phyloP scores from a whole-genome alignment of 352 stramenopile species.

The Pythium biforme region DNA sequence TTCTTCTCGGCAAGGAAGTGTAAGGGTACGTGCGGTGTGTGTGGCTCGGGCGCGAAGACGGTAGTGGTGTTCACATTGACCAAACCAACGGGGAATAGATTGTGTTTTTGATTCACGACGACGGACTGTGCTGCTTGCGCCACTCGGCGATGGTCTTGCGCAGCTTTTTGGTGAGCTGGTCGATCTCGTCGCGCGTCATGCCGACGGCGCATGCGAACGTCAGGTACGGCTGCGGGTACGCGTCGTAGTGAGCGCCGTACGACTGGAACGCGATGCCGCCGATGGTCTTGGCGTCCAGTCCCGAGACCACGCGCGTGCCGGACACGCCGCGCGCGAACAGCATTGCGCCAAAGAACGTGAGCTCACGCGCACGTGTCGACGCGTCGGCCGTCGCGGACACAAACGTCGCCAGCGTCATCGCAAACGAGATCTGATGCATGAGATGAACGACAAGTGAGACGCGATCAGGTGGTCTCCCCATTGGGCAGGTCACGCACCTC shows the following conservation, averaged over 20 bases:
- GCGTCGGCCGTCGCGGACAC: conserved; percentile 26
- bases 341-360: conserved; percentile 97
- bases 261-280: conserved; percentile 86
- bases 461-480: background rate
- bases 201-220: conserved; percentile 97
- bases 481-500: conserved; percentile 39
- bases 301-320: conserved; percentile 93
- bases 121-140: conserved; percentile 22
- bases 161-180: conserved; percentile 90
- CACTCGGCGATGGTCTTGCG: conserved; percentile 85
- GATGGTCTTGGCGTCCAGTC: conserved; percentile 86
- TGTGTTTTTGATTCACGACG: background rate
- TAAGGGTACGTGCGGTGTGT: too few species aligned
- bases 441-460: background rate
- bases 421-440: conserved; percentile 65
- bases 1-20: too few species aligned
- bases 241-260: conserved; percentile 91
- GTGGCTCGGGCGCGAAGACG: too few species aligned
- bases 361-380: conserved; percentile 35
- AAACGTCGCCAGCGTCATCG: conserved; percentile 89
- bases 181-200: conserved; percentile 89
- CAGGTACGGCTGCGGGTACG: conserved; percentile 92
- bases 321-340: conserved; percentile 97
- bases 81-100: conserved; percentile 4
- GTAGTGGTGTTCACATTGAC: too few species aligned